Percentiles rank a stretch among this genome's conserved stretches.
These are phyloP conservation scores for Boletus mariae DNA, from an alignment of 1,284 basidiomycete genomes.

Conservation along the genomic window DNA sequence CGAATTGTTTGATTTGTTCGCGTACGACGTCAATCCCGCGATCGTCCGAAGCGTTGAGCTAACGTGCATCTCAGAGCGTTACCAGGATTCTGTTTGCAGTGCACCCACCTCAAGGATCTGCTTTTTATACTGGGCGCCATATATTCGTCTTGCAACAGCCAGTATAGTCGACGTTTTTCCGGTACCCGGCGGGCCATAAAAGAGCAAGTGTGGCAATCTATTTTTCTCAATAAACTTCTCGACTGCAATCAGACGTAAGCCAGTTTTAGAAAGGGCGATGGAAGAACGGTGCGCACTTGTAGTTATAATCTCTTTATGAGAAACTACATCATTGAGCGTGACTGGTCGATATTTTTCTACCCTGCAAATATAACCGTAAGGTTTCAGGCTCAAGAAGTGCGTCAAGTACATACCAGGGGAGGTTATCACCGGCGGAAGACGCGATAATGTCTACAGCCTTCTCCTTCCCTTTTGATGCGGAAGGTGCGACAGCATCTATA, in stretches of 20 bases:
- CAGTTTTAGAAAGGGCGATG: neutral
- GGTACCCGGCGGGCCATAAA: conserved; percentile 97
- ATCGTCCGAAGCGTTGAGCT: conserved; percentile 97
- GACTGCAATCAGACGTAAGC: conserved; percentile 50
- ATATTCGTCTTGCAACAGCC: conserved; percentile 93
- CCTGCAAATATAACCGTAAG: conserved; percentile 45
- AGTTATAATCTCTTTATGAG: conserved; percentile 88
- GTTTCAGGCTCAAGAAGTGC: neutral
- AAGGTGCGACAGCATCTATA: conserved; percentile 34
- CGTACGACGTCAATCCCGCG: conserved; percentile 97
- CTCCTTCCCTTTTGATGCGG: conserved; percentile 58
- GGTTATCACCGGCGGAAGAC: conserved; percentile 52
- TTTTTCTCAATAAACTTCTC: conserved; percentile 97
- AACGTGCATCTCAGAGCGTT: conserved; percentile 4
- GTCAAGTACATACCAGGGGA: conserved; percentile 61
- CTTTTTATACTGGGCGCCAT: conserved; percentile 78
- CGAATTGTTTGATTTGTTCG: conserved; percentile 98
- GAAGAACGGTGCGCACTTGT: conserved; percentile 64
- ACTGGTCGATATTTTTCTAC: conserved; percentile 94
- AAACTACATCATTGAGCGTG: conserved; percentile 87
- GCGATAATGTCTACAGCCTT: conserved; percentile 49
- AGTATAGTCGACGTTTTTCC: conserved; percentile 98
- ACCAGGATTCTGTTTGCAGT: neutral
- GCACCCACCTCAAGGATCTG: conserved; percentile 87
- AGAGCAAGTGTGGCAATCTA: conserved; percentile 89